Base-by-base conservation (phyloP, 768 basidiomycete genomes). In the Suillus brevipes region DNA sequence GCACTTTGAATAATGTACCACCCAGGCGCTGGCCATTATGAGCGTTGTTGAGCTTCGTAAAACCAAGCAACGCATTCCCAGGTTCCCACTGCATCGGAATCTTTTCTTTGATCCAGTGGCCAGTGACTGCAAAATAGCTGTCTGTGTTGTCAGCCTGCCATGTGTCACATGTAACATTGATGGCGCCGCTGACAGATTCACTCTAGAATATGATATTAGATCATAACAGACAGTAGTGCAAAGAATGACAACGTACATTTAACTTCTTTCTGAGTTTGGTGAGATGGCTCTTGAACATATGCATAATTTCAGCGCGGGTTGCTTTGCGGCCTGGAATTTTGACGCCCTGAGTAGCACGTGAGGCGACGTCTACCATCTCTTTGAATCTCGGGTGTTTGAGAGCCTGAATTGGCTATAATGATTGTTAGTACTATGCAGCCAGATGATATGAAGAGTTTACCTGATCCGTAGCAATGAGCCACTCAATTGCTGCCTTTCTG, bases 391-490 rank as follows among this genome's bases (percentile, higher is more conserved):
- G 43, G 43, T 45, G 43, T 9, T 45, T 6, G 4, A 45, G 20
- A 45, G 36, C 78, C 64, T 45, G 42, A 81, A 79, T 80, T 81
- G 79, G 1, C 73, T 28, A 28, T 28, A 28, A 28, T 28, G 28
- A 28, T 28, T 28, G 28, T 28, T 28, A 28, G 28, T 28, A 28
- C 28, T 28, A 28, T 28, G 28, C 28, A 28, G 28, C 28, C 28
- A 28, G 28, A 28, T 28, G 28, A 28, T 63, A 37, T 72, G 65
- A 58, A 80, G 81, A 20, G 16, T 43, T 43, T 64, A 80, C 79
- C 76, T 81, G 79, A 67, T 81, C 73, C 14, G 78, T 81, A 14
- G 69, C 68, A 25, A 78, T 68, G 14, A 82, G 67, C 81, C 81
- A 82, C 60, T 80, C 69, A 31, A 77, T 67, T 8, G 78, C 78